A percentile compares a stretch with the other conserved stretches of the same genome.
phyloP scores from a whole-genome alignment of 169 alveolate genomes.

The Plasmodium knowlesi region DNA sequence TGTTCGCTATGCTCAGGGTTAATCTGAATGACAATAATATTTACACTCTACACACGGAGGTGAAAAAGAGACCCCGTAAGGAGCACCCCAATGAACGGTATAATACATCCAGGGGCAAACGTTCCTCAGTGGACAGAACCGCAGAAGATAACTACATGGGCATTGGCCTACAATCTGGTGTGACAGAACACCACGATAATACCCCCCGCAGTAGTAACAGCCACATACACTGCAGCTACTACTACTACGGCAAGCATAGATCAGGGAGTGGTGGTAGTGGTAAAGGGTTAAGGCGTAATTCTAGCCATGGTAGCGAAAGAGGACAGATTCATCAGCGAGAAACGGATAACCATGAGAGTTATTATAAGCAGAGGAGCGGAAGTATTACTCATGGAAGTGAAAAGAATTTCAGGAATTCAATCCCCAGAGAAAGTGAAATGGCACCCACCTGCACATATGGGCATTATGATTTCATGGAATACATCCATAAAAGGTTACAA shows the following conservation, averaged over 20 bases:
- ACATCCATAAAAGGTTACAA: conserved; percentile 27
- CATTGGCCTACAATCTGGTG: background rate
- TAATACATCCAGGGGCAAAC: background rate
- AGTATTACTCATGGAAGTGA: background rate
- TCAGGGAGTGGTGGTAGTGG: background rate
- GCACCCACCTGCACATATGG: background rate
- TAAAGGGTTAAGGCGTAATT: background rate
- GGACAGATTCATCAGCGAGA: background rate
- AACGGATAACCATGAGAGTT: background rate
- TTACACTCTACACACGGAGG: conserved; percentile 6
- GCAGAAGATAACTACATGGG: background rate
- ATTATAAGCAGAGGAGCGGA: background rate
- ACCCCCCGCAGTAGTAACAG: background rate
- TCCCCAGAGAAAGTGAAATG: background rate
- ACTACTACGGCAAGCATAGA: background rate
- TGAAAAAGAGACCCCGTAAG: background rate
- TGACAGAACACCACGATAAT: background rate
- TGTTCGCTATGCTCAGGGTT: conserved; percentile 65
- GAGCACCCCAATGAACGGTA: background rate
- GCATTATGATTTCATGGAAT: conserved; percentile 3
- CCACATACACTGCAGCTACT: background rate
- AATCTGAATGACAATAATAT: conserved; percentile 71
- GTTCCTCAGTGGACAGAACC: background rate
- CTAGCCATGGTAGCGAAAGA: background rate
- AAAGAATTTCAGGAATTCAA: background rate